Base-by-base conservation (phyloP, 495 filamentous ascomycete species). In the Thermothielavioides terrestris region DNA sequence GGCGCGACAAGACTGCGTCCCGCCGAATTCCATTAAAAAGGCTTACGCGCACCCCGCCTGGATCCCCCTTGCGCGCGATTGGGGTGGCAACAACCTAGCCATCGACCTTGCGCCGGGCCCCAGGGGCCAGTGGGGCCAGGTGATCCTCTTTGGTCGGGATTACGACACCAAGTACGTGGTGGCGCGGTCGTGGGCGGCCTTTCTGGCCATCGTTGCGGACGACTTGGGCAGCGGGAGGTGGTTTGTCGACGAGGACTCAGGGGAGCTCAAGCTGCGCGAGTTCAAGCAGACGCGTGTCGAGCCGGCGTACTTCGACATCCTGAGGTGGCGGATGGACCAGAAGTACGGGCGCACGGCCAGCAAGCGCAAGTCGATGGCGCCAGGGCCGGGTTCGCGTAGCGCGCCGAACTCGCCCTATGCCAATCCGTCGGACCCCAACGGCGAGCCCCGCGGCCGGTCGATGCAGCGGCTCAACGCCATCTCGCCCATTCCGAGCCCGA, bases 101-200 rank as follows among this genome's bases (percentile, higher is more conserved):
- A 81, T 95, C 27, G 92, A 99, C 67, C 77, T 99, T 40, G 89
- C 94, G 18, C 92, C 92, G 30, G 94, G 92, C 2, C 87, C 92
- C 2, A 78, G 79, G 14, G 92, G 92, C 18, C 81, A 79, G 67
- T 99, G 92, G 90, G 92, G 92, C 39, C 92, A 99, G 61, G 78
- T 99, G 41, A 95, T 99, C 57, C 78, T 99, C 36, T 95, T 95
- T 54, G 92, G 92, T 32, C 86, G 92, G 21, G 92, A 99, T 68
- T 99, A 95, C 66, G 92, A 99, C 66, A 94, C 86, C 68, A 99
- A 97, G 69, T 97, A 92, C 59, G 91, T 99, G 21, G 76, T 99
- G 48, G 84, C 92, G 25, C 83, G 86, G 36, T 97, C 92, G 3
- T 99, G 92, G 92, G 80, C 84, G 15, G 75, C 83, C 9, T 90